These are phyloP conservation scores for Cytidiella melzeri DNA, from an alignment of 768 basidiomycete genomes.

Conservation along the genomic window DNA sequence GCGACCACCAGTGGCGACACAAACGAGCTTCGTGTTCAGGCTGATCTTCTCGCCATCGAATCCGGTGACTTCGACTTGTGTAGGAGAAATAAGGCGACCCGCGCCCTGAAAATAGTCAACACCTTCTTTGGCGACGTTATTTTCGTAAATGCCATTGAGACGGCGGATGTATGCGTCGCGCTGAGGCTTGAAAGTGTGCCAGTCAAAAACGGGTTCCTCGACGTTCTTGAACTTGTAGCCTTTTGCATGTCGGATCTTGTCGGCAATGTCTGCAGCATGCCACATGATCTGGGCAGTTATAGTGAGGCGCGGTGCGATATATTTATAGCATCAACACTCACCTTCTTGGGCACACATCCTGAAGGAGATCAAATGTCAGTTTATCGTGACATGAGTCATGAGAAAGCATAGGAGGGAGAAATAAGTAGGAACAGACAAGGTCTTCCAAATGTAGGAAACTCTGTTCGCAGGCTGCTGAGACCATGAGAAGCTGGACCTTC, in stretches of 20 bases:
- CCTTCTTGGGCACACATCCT: conserved; percentile 99
- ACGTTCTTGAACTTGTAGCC: conserved; percentile 62
- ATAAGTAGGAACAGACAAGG: too few species aligned
- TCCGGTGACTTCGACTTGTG: conserved; percentile 65
- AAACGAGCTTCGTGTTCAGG: conserved; percentile 71
- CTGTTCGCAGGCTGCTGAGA: too few species aligned
- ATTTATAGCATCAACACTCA: conserved; percentile 20
- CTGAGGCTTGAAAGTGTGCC: conserved; percentile 87
- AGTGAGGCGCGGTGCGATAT: background rate
- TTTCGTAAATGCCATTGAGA: conserved; percentile 89
- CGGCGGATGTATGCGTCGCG: conserved; percentile 92
- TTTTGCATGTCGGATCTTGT: conserved; percentile 73
- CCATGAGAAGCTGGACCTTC: too few species aligned
- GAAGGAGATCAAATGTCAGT: conserved; percentile 1
- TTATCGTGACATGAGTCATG: too few species aligned
- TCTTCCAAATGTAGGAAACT: too few species aligned
- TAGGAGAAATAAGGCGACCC: conserved; percentile 65
- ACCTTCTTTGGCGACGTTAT: conserved; percentile 78
- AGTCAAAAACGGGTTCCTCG: conserved; percentile 65
- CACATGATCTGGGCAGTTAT: conserved; percentile 77
- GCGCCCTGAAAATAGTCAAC: conserved; percentile 83
- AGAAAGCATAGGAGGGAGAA: too few species aligned
- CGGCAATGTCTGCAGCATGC: conserved; percentile 88
- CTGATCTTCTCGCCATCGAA: conserved; percentile 65
- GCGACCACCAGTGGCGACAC: conserved; percentile 80